These are phyloP conservation scores for Piper betle DNA, from an alignment of 164 flowering plant species.

Conservation along the genomic window DNA sequence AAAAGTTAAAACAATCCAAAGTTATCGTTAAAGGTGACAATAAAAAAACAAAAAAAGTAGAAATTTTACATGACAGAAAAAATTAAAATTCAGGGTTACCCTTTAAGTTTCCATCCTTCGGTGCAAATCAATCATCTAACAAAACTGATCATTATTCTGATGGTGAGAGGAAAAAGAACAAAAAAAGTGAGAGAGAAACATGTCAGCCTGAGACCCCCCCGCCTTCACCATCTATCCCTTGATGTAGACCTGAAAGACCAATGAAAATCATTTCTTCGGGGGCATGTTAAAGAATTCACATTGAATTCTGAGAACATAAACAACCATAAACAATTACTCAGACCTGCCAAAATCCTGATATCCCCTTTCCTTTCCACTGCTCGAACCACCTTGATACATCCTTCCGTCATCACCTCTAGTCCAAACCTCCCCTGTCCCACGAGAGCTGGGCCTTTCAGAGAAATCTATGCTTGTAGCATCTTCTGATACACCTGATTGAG, in stretches of 20 bases:
- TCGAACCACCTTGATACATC: conserved; percentile 28
- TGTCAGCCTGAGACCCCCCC: not conserved
- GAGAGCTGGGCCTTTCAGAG: conserved; percentile 50
- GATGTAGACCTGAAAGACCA: conserved; percentile 39
- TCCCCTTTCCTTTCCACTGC: conserved; percentile 29
- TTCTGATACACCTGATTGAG: conserved; percentile 51
- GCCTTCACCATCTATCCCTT: conserved; percentile 55
- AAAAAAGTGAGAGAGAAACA: conserved; percentile 8
- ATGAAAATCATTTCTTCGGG: not conserved
- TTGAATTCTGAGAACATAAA: too few species aligned
- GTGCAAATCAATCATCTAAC: not conserved
- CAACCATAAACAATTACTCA: not conserved
- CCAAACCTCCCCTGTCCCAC: conserved; percentile 48
- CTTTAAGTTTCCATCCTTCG: not conserved
- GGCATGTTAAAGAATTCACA: not conserved
- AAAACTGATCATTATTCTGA: conserved; percentile 6
- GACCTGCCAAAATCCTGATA: conserved; percentile 48
- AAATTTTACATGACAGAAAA: not conserved
- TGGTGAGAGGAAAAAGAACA: conserved; percentile 3
- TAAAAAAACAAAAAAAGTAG: not conserved
- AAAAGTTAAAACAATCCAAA: too few species aligned
- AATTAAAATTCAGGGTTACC: not conserved
- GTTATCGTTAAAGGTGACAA: too few species aligned
- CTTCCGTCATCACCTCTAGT: conserved; percentile 45
- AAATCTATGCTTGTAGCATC: conserved; percentile 45